Evolutionary conservation across 116 monocot genomes (phyloP), one percentile per base, ranked within the genome.

Genomic region (Cymodocea nodosa): DNA sequence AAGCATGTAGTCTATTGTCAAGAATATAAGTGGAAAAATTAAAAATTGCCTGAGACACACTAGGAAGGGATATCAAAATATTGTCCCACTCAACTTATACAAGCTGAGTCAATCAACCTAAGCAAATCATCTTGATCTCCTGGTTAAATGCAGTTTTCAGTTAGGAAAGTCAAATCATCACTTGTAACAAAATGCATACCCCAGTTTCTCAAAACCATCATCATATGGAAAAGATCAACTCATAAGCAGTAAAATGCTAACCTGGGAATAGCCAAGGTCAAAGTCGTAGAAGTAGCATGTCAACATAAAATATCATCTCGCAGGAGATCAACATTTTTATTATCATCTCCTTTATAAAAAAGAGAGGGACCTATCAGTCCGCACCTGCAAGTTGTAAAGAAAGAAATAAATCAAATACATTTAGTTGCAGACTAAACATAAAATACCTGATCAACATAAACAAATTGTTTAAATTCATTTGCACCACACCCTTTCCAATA

Each of bases 211-310:
- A 30, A 1, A 30, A 30, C 30, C 30, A 30, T 30, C 3, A 3
- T 30, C 30, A 30, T 30, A 3, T 1, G 24, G 24, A 15, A 57
- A 57, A 35, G 35, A 35, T 36, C 35, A 61, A 39, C n/a, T 6
- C 37, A 15, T 37, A 36, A 15, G 36, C 14, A 50, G 44, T 65
- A 15, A 23, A 69, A 23, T 24, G 14, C 15, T 77, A 76, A 95
- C 95, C 81, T 95, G 91, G 62, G 90, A 95, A 69, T 95, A 95
- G 50, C 90, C 95, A 70, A 95, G 87, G 69, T 95, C 90, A 79
- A 95, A 95, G 76, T 95, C 90, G 77, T 90, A 95, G 75, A 95
- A 90, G 3, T 90, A 95, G 69, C 87, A 95, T 22, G 95, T 95
- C 67, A 95, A 71, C 10, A 95, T 80, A 76, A 95, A n/a, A n/a